Evolutionary conservation across 208 protist genomes (phyloP), one percentile per base, ranked within the genome.

Genomic region (Trypanosoma conorhini): DNA sequence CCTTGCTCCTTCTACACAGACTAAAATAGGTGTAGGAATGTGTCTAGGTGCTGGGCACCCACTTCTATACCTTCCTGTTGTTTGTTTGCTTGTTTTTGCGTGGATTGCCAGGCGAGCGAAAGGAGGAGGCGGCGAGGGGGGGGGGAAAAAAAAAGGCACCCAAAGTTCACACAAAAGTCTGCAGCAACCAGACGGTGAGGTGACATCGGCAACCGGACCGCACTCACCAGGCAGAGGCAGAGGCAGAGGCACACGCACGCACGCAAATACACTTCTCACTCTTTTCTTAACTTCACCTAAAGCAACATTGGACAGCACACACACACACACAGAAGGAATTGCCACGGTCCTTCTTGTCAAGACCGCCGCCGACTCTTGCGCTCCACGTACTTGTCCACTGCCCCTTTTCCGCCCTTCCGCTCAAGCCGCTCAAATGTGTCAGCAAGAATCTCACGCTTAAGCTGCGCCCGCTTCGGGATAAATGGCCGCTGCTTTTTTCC

Each of bases 331-430:
- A 54, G 26, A 54, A 26, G 19, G 2, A 54, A 12, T 26, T 54
- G 50, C 5, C 50, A 54, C 22, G 17, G 28, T 35, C 55, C 21
- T 35, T 35, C 26, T 35, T 12, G 19, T 71, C 35, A 60, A 15
- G 22, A 63, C 26, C 48, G 60, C 8, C 71, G 70, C 63, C 89
- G 91, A 12, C 48, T 82, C 54, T 85, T 85, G 26, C 66, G 81
- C 15, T 79, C 76, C 9, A 94, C 26, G 68, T 96, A 96, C 33
- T 83, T 83, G 52, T 96, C 87, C n/a, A 94, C 88, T 4, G 91
- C 91, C 17, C 50, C 76, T 64, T 91, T 90, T 50, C 91, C 91
- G 30, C 91, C 91, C 62, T 82, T 85, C 38, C 78, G 52, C 64
- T 93, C 81, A 33, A 96, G 63, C 7, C 72, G 73, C 19, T 89